phyloP scores from a whole-genome alignment of 2,329 filamentous ascomycete genomes.

The Cercospora citrullina region DNA sequence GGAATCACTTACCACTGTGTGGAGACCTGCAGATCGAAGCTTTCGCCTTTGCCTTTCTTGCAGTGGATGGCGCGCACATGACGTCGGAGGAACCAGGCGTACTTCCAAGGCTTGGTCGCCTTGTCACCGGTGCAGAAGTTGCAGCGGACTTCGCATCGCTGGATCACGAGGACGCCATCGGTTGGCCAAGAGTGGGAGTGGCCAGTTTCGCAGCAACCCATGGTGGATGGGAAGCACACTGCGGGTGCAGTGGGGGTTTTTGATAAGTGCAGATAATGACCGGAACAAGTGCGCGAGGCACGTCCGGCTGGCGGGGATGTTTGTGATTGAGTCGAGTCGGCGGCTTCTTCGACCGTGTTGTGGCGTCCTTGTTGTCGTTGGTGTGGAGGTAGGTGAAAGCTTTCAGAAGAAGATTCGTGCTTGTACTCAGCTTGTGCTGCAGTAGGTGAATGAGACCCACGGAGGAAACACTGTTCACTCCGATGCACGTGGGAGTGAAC shows the following conservation, averaged over 20 bases:
- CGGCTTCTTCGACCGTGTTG: background rate
- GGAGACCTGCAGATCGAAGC: conserved; percentile 25
- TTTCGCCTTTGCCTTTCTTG: conserved; percentile 18
- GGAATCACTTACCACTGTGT: conserved; percentile 26
- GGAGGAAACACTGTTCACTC: background rate
- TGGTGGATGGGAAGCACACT: conserved; percentile 14
- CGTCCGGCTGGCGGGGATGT: background rate
- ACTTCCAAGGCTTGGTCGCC: conserved; percentile 29
- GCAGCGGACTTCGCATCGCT: conserved; percentile 34
- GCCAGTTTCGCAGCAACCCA: conserved; percentile 32
- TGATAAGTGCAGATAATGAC: background rate
- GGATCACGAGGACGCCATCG: conserved; percentile 30
- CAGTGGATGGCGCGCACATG: conserved; percentile 33
- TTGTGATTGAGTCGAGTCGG: background rate
- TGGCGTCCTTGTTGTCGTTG: background rate
- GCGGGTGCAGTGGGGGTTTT: background rate
- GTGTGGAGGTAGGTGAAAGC: background rate
- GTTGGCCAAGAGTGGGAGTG: conserved; percentile 34
- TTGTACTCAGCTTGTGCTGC: background rate
- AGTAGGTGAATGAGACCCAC: background rate
- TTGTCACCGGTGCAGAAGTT: conserved; percentile 28
- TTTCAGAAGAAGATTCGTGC: background rate
- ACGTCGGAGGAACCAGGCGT: conserved; percentile 35
- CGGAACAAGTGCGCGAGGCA: background rate
- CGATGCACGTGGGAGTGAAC: background rate